phyloP scores from a whole-genome alignment of 306 rosid species.

The Alnus rubra region DNA sequence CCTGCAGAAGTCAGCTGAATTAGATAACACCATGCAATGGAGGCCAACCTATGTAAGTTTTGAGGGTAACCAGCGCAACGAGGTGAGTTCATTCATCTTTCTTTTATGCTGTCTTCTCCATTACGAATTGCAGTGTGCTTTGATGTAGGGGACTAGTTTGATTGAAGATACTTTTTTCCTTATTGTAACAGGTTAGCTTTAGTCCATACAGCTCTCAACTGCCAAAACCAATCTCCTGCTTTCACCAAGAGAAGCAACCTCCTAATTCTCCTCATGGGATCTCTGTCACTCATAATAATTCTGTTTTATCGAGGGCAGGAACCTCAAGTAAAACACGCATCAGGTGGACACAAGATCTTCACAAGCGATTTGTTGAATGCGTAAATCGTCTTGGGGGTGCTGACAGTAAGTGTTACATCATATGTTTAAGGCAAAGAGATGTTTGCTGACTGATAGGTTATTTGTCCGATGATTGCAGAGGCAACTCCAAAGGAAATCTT shows the following conservation, averaged over 20 bases:
- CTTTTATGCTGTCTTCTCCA: background rate
- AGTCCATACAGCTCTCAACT: background rate
- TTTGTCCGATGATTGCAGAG: background rate
- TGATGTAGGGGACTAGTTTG: background rate
- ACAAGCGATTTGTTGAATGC: slow-evolving; percentile 13
- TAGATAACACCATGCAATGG: background rate
- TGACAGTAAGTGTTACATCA: slow-evolving; percentile 3
- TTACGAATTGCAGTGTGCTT: background rate
- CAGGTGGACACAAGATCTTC: slow-evolving; percentile 18
- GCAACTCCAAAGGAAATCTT: slow-evolving; percentile 3
- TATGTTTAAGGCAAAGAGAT: background rate
- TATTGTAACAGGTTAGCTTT: background rate
- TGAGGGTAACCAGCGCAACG: slow-evolving; percentile 2
- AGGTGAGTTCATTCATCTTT: background rate
- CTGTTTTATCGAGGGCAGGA: background rate
- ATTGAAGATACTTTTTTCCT: background rate
- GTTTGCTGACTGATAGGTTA: background rate
- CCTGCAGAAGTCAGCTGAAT: background rate
- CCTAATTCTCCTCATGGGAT: background rate
- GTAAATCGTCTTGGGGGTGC: slow-evolving; percentile 5
- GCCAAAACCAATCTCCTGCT: background rate
- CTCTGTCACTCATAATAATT: background rate
- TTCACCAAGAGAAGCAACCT: background rate
- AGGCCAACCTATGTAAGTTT: background rate
- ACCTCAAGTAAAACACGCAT: slow-evolving; percentile 4